phyloP scores from a whole-genome alignment of 768 basidiomycete species.

The Glaciozyma martinii region DNA sequence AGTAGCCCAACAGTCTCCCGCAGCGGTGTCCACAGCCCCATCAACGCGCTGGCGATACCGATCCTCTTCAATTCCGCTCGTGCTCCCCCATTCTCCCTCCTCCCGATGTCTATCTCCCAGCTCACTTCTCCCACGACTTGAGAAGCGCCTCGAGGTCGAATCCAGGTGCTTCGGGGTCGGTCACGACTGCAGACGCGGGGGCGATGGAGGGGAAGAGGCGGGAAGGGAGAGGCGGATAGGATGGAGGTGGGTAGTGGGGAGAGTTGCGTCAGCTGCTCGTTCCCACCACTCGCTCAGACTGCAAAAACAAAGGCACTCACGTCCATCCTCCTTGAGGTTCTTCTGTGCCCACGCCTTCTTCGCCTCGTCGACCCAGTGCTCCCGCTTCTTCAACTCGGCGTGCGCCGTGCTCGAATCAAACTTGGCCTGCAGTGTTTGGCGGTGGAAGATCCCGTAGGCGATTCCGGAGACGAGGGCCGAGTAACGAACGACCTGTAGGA shows the following conservation, averaged over 20 bases:
- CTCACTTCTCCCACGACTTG: constrained; percentile 19
- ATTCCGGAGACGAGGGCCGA: constrained; percentile 79
- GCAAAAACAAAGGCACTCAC: constrained; percentile 33
- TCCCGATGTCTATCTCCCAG: background rate
- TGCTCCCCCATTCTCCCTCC: background rate
- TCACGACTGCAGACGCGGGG: constrained; percentile 54
- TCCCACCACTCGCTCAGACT: background rate
- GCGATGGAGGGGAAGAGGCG: background rate
- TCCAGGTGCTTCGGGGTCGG: constrained; percentile 86
- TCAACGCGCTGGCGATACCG: too few species aligned
- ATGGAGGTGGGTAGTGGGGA: background rate
- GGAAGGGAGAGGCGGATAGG: background rate
- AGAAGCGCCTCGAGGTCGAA: constrained; percentile 89
- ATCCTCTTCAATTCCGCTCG: too few species aligned
- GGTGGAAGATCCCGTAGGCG: constrained; percentile 84
- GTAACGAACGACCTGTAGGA: constrained; percentile 94
- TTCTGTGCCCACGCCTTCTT: constrained; percentile 76
- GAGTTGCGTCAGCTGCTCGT: background rate
- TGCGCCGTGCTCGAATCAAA: constrained; percentile 69
- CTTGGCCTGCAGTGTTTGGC: constrained; percentile 72
- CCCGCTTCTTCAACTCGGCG: constrained; percentile 61
- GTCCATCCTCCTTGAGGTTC: constrained; percentile 43
- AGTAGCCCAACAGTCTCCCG: too few species aligned
- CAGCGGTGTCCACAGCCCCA: too few species aligned
- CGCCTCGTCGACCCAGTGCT: constrained; percentile 71